Conservation (phyloP, 306 rosid species). For the Vigna trinervia region DNA sequence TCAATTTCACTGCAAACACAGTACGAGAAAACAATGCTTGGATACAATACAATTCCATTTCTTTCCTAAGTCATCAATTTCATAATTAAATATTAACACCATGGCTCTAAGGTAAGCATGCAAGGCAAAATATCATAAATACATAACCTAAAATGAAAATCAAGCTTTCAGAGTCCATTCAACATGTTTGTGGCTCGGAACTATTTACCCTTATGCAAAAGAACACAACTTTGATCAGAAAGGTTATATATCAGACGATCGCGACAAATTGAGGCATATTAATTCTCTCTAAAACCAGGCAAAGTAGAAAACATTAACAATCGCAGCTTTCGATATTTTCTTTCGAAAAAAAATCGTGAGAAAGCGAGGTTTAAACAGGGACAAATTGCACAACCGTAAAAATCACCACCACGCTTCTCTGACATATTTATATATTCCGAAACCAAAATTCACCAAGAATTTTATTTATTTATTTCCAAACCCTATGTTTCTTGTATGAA, state of each 20-base stretch:
- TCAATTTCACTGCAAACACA: slow-evolving; percentile 18
- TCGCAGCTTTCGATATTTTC: background rate
- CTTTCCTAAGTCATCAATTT: background rate
- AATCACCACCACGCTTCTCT: background rate
- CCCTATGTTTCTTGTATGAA: background rate
- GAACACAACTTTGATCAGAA: background rate
- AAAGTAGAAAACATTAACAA: background rate
- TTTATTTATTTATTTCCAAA: background rate
- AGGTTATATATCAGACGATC: background rate
- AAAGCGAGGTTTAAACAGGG: slow-evolving; percentile 23
- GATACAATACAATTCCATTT: background rate
- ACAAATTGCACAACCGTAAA: slow-evolving; percentile 12
- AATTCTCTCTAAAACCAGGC: background rate
- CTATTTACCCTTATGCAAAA: slow-evolving; percentile 29
- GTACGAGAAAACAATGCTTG: background rate
- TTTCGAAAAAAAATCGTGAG: background rate
- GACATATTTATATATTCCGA: slow-evolving; percentile 30
- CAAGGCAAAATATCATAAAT: slow-evolving; percentile 23
- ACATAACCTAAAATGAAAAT: slow-evolving; percentile 3
- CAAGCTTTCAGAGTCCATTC: background rate
- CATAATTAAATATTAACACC: slow-evolving; percentile 8
- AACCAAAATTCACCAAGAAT: slow-evolving; percentile 14
- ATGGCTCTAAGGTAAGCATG: background rate
- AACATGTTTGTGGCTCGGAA: background rate
- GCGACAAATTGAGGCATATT: slow-evolving; percentile 1